Conservation (phyloP, 768 basidiomycete species). For the Amanita muscaria region DNA sequence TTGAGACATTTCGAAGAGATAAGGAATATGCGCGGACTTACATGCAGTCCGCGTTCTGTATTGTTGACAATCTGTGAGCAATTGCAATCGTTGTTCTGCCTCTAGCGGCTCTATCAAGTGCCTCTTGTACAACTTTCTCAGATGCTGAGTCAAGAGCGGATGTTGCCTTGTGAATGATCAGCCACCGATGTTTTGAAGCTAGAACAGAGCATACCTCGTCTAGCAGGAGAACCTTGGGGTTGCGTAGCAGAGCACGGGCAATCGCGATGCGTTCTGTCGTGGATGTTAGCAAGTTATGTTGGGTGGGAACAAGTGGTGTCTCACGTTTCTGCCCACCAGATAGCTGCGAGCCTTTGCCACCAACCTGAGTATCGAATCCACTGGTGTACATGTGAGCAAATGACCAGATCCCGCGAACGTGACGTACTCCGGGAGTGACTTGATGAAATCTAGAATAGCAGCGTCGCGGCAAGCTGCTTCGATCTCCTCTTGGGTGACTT, state of each 20-base stretch:
- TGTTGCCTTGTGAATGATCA: constrained; percentile 49
- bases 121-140: constrained; percentile 92
- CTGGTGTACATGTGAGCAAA: constrained; percentile 24
- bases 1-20: constrained; percentile 9
- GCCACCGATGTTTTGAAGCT: constrained; percentile 12
- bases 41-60: constrained; percentile 83
- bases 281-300: constrained; percentile 7
- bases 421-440: too few relatives aligned
- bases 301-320: constrained; percentile 36
- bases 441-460: constrained; percentile 87
- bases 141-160: constrained; percentile 87
- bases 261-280: constrained; percentile 61
- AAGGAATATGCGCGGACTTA: constrained; percentile 27
- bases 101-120: constrained; percentile 85
- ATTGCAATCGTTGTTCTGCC: too few relatives aligned
- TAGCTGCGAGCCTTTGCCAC: too few relatives aligned
- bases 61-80: too few relatives aligned
- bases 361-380: constrained; percentile 88
- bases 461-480: constrained; percentile 83
- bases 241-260: constrained; percentile 84
- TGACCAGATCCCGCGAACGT: constrained; percentile 20
- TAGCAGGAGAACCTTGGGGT: constrained; percentile 80
- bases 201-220: constrained; percentile 49
- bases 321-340: too few relatives aligned
- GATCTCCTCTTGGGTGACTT: constrained; percentile 83